Conservation (phyloP, 164 flowering plant species). For the Cinnamomum chago region DNA sequence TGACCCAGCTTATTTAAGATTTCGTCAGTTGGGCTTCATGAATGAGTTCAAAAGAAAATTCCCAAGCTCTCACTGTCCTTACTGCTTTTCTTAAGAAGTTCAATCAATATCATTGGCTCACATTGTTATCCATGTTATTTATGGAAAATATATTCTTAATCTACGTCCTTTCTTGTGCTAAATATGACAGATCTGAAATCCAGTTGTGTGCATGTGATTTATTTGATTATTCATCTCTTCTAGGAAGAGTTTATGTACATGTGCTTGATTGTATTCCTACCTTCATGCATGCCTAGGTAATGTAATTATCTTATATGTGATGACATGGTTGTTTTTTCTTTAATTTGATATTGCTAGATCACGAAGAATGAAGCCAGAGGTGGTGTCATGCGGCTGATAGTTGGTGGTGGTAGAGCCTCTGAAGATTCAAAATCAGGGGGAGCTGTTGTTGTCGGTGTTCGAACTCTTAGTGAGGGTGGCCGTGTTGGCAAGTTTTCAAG, state of each 20-base stretch:
- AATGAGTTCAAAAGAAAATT: no score
- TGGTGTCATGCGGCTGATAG: conserved; percentile 96
- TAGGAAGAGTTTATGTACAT: not conserved
- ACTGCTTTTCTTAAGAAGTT: no score
- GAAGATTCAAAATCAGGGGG: conserved; percentile 72
- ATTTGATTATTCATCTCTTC: not conserved
- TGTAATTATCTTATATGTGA: not conserved
- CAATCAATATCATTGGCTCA: no score
- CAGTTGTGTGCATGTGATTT: not conserved
- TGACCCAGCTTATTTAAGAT: no score
- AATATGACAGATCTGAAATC: not conserved
- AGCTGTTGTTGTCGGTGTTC: conserved; percentile 92
- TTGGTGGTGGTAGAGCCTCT: conserved; percentile 96
- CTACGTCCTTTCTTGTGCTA: not conserved
- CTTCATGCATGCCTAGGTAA: not conserved
- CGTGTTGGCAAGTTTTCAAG: conserved; percentile 96
- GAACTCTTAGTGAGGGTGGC: conserved; percentile 99
- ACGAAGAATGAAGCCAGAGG: conserved; percentile 67
- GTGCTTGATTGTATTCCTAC: not conserved
- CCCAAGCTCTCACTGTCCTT: no score
- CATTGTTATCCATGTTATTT: no score
- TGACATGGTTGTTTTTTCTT: not conserved
- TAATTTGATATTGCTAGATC: conserved; percentile 37
- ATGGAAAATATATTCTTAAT: no score
- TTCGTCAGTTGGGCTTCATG: no score